Conservation (phyloP, 2,329 filamentous ascomycete species). For the Pseudogymnoascus sp. region DNA sequence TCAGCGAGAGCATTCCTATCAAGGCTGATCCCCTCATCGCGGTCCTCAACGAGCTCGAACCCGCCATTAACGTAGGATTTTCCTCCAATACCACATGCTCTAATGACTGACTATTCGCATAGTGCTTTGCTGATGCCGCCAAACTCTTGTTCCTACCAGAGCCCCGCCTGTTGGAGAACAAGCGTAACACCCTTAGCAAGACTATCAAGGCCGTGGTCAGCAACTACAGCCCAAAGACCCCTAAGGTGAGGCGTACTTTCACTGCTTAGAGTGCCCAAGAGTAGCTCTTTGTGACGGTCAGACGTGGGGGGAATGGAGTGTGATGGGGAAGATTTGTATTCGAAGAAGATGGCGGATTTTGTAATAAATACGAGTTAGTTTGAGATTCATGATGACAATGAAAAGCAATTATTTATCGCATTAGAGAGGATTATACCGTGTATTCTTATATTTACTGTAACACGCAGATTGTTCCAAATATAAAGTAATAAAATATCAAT, state of each 20-base stretch:
- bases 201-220: neutral
- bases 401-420: neutral
- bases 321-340: neutral
- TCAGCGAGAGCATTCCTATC: neutral
- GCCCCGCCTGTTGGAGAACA: neutral
- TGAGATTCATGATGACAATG: neutral
- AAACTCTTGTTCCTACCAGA: neutral
- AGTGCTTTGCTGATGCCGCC: neutral
- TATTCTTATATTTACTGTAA: neutral
- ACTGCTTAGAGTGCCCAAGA: neutral
- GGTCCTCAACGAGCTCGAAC: neutral
- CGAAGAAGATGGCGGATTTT: neutral
- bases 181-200: neutral
- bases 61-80: neutral
- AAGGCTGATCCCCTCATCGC: constrained; percentile 1
- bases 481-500: too few relatives aligned
- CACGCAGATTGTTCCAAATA: neutral
- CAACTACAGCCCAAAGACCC: neutral
- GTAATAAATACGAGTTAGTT: constrained; percentile 1
- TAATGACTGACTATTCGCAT: neutral
- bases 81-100: neutral
- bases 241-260: neutral
- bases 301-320: neutral
- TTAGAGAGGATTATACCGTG: neutral
- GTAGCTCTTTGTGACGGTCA: neutral